Evolutionary conservation across 148 eudicot species (phyloP), one percentile per base, ranked within the genome.

Genomic region (Rhododendron griersonianum): DNA sequence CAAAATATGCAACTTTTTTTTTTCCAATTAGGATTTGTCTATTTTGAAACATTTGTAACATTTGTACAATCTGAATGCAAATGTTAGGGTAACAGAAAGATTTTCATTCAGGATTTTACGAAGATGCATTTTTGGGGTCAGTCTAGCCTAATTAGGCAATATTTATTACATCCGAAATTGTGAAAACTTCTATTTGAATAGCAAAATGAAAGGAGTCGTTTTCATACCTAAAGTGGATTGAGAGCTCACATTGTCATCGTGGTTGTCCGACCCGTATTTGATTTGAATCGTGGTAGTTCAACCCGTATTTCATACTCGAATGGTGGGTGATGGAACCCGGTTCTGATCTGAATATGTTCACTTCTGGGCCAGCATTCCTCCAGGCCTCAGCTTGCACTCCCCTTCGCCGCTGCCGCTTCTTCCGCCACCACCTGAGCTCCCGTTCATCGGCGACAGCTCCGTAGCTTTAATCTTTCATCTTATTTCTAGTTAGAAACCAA

Each of bases 361-460:
- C 78, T 93, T 96, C 90, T 95, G 96, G n/a, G 95, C 99, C 82
- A 96, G 55, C 99, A 96, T 95, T 84, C 99, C 99, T 57, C 97
- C 91, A 0, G 98, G 98, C 51, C 99, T 86, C 81, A 96, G 75
- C 91, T 96, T 98, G 97, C 97, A 95, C 53, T 95, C 95, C 35
- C 88, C 90, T 37, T 84, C 86, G 5, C 84, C 86, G 39, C 75
- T 80, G 53, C 75, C 87, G 76, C 41, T 39, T 39, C 5, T 39
- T 39, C 41, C 41, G 5, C 41, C 41, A 39, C 41, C 41, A 39
- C 41, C 5, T 39, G 41, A 39, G 41, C 86, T 74, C 76, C 78
- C 87, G 41, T 51, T 86, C 82, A 23, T 48, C 14, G 89, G 90
- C 16, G 94, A 89, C 83, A 88, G 81, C 77, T 84, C 92, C 5